These are phyloP conservation scores for Stenogyne calaminthoides DNA, from an alignment of 305 asterid species.

Conservation along the genomic window DNA sequence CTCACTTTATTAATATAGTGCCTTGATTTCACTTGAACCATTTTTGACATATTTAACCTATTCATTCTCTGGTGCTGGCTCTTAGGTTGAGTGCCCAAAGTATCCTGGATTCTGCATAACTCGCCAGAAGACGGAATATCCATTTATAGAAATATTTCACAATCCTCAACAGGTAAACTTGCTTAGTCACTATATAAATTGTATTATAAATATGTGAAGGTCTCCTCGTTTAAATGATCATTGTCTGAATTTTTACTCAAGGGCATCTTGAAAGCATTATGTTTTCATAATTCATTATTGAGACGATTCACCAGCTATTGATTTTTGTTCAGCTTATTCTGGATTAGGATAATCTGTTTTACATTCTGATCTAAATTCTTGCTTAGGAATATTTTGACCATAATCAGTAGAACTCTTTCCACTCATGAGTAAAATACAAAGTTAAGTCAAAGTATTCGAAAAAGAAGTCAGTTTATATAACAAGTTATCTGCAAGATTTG, in stretches of 20 bases:
- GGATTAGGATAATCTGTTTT: background rate
- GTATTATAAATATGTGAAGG: constrained; percentile 12
- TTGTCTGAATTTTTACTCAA: background rate
- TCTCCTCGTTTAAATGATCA: background rate
- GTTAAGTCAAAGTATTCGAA: background rate
- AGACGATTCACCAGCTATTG: background rate
- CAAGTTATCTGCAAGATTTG: background rate
- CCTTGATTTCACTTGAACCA: too few relatives aligned
- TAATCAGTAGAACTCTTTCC: too few relatives aligned
- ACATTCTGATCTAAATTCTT: background rate
- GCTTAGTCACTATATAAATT: background rate
- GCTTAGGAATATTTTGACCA: too few relatives aligned
- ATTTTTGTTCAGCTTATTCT: background rate
- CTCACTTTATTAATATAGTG: too few relatives aligned
- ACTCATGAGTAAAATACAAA: too few relatives aligned
- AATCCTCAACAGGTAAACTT: constrained; percentile 78
- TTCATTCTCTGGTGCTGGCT: too few relatives aligned
- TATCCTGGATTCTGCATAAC: constrained; percentile 96
- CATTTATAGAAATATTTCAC: constrained; percentile 87
- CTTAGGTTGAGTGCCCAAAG: too few relatives aligned
- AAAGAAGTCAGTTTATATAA: background rate
- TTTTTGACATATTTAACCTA: too few relatives aligned
- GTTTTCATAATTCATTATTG: background rate
- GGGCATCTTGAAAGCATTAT: constrained; percentile 12
- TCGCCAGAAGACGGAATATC: constrained; percentile 89